These are phyloP conservation scores for Friedmanniomyces simplex DNA, from an alignment of 495 filamentous ascomycete genomes.

Conservation along the genomic window DNA sequence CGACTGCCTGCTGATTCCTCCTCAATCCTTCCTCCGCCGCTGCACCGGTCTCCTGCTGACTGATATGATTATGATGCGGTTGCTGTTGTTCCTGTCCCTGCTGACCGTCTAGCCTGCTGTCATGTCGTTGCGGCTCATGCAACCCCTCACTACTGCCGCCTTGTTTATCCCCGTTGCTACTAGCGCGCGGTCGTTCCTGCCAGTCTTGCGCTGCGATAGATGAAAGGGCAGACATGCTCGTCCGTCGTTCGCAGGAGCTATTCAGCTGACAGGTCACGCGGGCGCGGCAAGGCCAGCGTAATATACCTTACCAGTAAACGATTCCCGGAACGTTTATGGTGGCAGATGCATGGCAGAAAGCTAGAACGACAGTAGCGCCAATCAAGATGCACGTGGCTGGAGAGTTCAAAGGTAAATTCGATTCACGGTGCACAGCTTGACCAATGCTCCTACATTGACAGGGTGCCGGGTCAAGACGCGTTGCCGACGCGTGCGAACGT, in stretches of 20 bases:
- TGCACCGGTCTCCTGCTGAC: neutral
- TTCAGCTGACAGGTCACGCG: neutral
- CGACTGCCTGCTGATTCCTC: constrained; percentile 1
- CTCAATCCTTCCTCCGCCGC: neutral
- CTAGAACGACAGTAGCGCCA: too few species aligned
- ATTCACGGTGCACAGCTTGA: too few species aligned
- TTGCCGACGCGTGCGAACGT: too few species aligned
- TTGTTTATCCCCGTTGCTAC: neutral
- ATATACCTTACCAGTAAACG: too few species aligned
- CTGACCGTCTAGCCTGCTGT: neutral
- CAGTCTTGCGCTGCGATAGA: neutral
- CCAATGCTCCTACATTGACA: too few species aligned
- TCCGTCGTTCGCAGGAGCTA: too few species aligned
- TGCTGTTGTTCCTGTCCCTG: neutral
- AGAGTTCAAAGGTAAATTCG: too few species aligned
- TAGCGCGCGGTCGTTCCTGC: neutral
- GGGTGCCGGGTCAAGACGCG: too few species aligned
- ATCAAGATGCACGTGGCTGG: too few species aligned
- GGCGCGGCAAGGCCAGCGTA: neutral
- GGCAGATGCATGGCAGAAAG: too few species aligned
- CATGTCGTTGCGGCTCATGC: neutral
- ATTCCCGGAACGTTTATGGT: too few species aligned
- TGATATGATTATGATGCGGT: too few species aligned
- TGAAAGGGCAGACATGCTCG: neutral
- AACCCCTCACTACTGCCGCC: neutral